A percentile compares a stretch with the other conserved stretches of the same genome.
Conservation (phyloP, 2,329 filamentous ascomycete genomes). For the Aspergillaceae sp. region DNA sequence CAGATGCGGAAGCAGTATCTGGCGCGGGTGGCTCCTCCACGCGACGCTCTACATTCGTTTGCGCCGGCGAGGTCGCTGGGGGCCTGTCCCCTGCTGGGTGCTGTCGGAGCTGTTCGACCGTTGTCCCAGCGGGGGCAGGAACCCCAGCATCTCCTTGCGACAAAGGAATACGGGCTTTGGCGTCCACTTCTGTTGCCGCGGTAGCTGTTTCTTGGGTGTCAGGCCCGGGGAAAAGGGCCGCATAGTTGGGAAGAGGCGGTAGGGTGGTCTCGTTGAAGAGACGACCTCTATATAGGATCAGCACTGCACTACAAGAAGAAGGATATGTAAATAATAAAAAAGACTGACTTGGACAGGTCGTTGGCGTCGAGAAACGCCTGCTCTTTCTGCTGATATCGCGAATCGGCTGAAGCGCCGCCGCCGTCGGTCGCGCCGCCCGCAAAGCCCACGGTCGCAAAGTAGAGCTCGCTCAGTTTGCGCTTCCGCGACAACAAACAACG, state of each 20-base stretch:
- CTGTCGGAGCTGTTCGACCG: neutral
- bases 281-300: constrained; percentile 39
- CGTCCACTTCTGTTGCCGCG: constrained; percentile 31
- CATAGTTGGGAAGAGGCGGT: constrained; percentile 32
- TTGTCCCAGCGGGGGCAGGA: constrained; percentile 6
- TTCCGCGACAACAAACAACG: constrained; percentile 68
- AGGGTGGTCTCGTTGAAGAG: constrained; percentile 50
- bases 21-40: constrained; percentile 6
- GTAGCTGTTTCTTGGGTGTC: constrained; percentile 16
- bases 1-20: constrained; percentile 5
- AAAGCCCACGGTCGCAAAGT: constrained; percentile 62
- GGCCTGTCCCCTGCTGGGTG: constrained; percentile 6
- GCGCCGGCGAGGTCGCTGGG: too few species aligned
- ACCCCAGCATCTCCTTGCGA: constrained; percentile 10
- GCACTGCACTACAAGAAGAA: constrained; percentile 12
- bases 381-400: constrained; percentile 42
- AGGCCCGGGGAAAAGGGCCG: constrained; percentile 22
- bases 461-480: constrained; percentile 83
- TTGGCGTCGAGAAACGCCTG: constrained; percentile 49
- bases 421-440: constrained; percentile 40
- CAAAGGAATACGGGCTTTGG: constrained; percentile 15
- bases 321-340: constrained; percentile 3
- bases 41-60: constrained; percentile 2
- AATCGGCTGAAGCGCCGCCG: constrained; percentile 48
- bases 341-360: constrained; percentile 48